Base-by-base conservation (phyloP, 2,329 filamentous ascomycete genomes). In the Aspergillus felis region DNA sequence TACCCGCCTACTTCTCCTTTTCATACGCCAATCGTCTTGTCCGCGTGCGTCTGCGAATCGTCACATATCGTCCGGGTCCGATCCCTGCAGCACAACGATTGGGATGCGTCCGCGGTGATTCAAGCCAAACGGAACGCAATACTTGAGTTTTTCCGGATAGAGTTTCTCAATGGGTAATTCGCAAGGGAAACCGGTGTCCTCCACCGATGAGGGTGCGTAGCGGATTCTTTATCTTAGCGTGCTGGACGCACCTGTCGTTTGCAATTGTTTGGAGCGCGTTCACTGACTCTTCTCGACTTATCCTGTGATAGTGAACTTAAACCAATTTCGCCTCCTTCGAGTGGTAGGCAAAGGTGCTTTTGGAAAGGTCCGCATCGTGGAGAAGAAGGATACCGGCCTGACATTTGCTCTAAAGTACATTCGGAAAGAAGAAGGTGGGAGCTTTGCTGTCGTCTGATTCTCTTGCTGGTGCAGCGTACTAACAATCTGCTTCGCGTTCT, bases 401-500 rank as follows among this genome's bases (percentile, higher is more conserved):
- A 93, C 92, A 2, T 99, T 99, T 76, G 94, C 94, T 48, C 83
- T 99, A 64, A 99, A 99, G 77, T 97, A 97, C 76, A 97, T 97
- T 64, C 87, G 92, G 65, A 97, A 97, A 84, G 93, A 97, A 89
- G 93, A 97, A 85, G 90, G 92, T 71, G 61, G 27, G 52, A 38
- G 24, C 47, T 51, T 22, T 62, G 38, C 48, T 50, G 27, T 24
- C 29, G 35, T 53, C 52, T 52, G 44, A 22, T 20, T 50, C 2
- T 20, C 17, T 35, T n/a, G 20, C 22, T 20, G 32, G 32, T 35
- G 57, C 61, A 44, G 53, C 50, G 38, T 51, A 47, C 62, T 67
- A 48, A 68, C 58, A 8, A 12, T 42, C 51, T 55, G 60, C 63
- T 70, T 67, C 71, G 61, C 65, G 58, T 56, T 68, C 72, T 64